Base-by-base conservation (phyloP, 495 filamentous ascomycete genomes). In the Pseudoneurospora amorphoporcata region DNA sequence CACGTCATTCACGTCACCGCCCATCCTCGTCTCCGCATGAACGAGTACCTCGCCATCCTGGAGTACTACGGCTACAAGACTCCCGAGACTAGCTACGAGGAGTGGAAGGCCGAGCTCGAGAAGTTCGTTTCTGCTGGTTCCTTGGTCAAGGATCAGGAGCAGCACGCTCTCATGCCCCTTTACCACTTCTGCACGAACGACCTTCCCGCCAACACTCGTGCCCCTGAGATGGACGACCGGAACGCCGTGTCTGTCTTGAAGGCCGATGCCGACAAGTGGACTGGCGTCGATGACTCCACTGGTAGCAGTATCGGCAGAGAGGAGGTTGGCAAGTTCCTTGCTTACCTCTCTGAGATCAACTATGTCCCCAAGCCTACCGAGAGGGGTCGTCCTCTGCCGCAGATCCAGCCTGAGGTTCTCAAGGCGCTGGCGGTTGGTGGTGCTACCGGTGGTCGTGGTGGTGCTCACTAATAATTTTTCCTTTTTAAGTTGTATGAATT, bases 151-250 rank as follows among this genome's bases (percentile, higher is more conserved):
- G 85, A 89, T 68, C 84, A 88, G 69, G 85, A 88, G 68, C 88
- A 92, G 80, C 88, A 90, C 76, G 91, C 91, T n/a, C 82, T 92
- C 73, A 91, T 95, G 88, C 93, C 94, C 2, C 88, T 97, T 37
- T 94, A 91, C 77, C 91, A 97, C 81, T 95, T 96, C 79, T 92
- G 92, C 53, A 90, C 89, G 39, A 86, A 87, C 19, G 90, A 97
- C 76, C 87, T 98, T 9, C 94, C 94, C 0, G 87, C 86, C 9
- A 89, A 88, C 73, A 94, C 92, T 12, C 89, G 89, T 71, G 93
- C 94, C 1, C 94, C 92, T 0, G 92, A 92, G 77, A 84, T 98
- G 32, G 91, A 93, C 72, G 92, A 97, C 75, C 78, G 80, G 17
- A 94, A 96, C 74, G 89, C 94, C 3, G 85, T 86, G 0, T 79